Evolutionary conservation across 2,329 filamentous ascomycete genomes (phyloP), one percentile per base, ranked within the genome.

Genomic region (Penicillium sp.): DNA sequence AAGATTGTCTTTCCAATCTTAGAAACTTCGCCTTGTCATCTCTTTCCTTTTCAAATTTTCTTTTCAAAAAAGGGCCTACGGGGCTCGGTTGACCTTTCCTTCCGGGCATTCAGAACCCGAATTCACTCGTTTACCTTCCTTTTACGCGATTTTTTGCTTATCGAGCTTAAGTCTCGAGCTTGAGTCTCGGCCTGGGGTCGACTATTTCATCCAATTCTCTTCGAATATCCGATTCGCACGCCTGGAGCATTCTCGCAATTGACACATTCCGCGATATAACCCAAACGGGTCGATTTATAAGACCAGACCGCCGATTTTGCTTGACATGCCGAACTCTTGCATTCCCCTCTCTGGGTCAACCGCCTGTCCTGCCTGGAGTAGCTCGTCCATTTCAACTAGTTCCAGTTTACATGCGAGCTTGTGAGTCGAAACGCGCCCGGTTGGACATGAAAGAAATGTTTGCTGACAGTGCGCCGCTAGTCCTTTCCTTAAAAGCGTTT

Each of bases 401-500:
- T 75, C 76, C 41, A 75, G 71, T 53, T 69, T 90, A 58, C 78
- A 82, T 45, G 80, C 80, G 28, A 76, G 84, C 57, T 92, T 88
- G 88, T 90, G 80, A 68, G 84, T 80, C 35, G 28, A 31, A 16
- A 17, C 38, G 53, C 61, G 62, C 63, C 59, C 60, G 59, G 62
- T 59, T 62, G 63, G 63, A 64, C 64, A 64, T 61, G 17, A 8
- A 16, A 16, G 28, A 46, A 14, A 35, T 33, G 63, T 66, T 35
- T 53, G 63, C 71, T 73, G 59, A 73, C 59, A 43, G 41, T 56
- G 25, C 44, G 37, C 19, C 58, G 44, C 44, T 69, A 96, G 92
- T 76, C 87, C 91, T 44, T 99, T 97, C 73, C 83, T 99, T 62
- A 80, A 85, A 61, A 90, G 83, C 72, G 94, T 97, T 65, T 88